Conservation (phyloP, 2,329 filamentous ascomycete species). For the Pseudocercospora ulei region DNA sequence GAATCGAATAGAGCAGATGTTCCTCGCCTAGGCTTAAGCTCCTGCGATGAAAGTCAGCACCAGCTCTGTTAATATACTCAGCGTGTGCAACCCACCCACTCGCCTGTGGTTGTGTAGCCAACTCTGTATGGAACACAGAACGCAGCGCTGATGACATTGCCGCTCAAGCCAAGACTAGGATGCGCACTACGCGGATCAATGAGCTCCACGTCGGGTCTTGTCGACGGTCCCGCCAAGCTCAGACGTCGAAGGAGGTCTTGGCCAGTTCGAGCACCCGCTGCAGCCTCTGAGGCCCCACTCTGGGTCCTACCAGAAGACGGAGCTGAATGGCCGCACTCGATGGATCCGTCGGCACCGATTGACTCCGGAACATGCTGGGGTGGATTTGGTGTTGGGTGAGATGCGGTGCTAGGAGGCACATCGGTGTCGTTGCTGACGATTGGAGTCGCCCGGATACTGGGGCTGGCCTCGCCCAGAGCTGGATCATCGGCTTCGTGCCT, state of each 20-base stretch:
- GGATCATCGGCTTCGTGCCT: slow-evolving; percentile 20
- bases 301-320: slow-evolving; percentile 12
- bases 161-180: slow-evolving; percentile 50
- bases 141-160: slow-evolving; percentile 54
- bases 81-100: slow-evolving; percentile 45
- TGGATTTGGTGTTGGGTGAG: slow-evolving; percentile 9
- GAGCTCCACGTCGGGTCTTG: slow-evolving; percentile 38
- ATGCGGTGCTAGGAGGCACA: slow-evolving; percentile 11
- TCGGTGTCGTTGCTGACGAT: slow-evolving; percentile 23
- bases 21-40: slow-evolving; percentile 66
- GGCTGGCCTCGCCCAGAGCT: slow-evolving; percentile 18
- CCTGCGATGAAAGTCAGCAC: slow-evolving; percentile 41
- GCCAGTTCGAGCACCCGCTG: slow-evolving; percentile 40
- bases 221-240: slow-evolving; percentile 38
- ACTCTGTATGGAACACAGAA: slow-evolving; percentile 56
- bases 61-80: neutral
- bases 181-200: slow-evolving; percentile 48
- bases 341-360: slow-evolving; percentile 17
- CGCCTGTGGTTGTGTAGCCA: slow-evolving; percentile 43
- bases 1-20: slow-evolving; percentile 90
- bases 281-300: slow-evolving; percentile 37
- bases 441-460: slow-evolving; percentile 25
- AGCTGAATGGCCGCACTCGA: slow-evolving; percentile 9
- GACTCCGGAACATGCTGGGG: slow-evolving; percentile 22
- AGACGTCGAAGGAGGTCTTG: slow-evolving; percentile 47